Conservation (phyloP, 139 green algal genomes). For the Chlorella vulgaris region DNA sequence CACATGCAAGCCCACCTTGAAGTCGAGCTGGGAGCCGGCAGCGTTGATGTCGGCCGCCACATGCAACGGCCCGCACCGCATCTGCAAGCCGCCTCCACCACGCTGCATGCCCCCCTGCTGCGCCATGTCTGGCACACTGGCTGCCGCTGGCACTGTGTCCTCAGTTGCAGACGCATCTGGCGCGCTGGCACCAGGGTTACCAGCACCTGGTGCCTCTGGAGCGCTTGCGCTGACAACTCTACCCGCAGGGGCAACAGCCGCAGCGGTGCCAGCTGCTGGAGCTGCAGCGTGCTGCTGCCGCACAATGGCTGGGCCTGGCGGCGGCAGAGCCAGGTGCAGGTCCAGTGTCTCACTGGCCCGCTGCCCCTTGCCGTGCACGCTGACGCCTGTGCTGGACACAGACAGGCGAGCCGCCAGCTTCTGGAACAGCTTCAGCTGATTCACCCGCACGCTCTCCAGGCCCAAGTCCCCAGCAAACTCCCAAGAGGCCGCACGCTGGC, state of each 20-base stretch:
- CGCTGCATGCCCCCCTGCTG: background rate
- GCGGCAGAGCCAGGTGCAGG: conserved; percentile 67
- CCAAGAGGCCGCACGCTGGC: background rate
- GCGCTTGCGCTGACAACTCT: too few relatives aligned
- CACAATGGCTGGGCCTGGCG: conserved; percentile 26
- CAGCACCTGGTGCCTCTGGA: background rate
- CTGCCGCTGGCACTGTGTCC: background rate
- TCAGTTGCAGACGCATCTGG: background rate
- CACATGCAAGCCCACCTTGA: conserved; percentile 32
- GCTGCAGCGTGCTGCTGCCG: background rate
- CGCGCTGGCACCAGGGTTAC: background rate
- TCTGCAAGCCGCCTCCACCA: conserved; percentile 49
- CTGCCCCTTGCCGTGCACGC: conserved; percentile 49
- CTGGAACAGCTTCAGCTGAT: conserved; percentile 69
- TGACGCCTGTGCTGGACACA: conserved; percentile 35
- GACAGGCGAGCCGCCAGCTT: conserved; percentile 53
- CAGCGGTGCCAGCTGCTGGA: background rate
- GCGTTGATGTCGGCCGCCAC: conserved; percentile 43
- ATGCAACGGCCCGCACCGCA: conserved; percentile 58
- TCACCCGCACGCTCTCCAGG: conserved; percentile 67
- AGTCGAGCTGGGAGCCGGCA: conserved; percentile 28
- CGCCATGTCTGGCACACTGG: background rate
- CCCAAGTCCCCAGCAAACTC: conserved; percentile 54
- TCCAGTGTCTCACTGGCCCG: conserved; percentile 70
- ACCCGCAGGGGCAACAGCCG: background rate